Evolutionary conservation across 108 stramenopile genomes (phyloP), one percentile per base, ranked within the genome.

Genomic region (Pseudonitzschia multistriata): DNA sequence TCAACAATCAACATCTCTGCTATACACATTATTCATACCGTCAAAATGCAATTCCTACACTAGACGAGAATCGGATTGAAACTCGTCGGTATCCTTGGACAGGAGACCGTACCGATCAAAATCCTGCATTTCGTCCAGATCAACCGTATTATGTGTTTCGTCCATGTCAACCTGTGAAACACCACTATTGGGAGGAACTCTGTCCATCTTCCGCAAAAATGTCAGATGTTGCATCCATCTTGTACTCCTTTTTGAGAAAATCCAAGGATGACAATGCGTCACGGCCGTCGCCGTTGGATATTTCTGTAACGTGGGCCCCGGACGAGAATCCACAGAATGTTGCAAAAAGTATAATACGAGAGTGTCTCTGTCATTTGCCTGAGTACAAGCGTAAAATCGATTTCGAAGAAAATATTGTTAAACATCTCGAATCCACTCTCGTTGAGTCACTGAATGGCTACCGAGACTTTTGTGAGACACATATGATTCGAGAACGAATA

Each of bases 291-390:
- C 36, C 61, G 17, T 36, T 62, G n/a, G 61, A 62, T 62, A 39
- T 62, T 21, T 37, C 61, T 3, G 19, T 35, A 36, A 37, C 36
- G 13, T 62, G 61, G 61, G 21, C 28, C 17, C 61, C 36, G 22
- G 33, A 62, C 61, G 61, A 62, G 2, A 33, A 62, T 62, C 61
- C 61, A 37, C 34, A 25, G 17, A 19, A 62, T 33, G 61, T 62
- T 6, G 61, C 61, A 19, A 39, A 19, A 62, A 39, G 33, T 25
- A 36, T 36, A 5, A 33, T 62, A 39, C 61, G 22, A 29, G 61
- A 62, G 30, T 62, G 61, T 39, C 61, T 62, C 10, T 33, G 15
- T 45, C 2, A 45, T 45, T 4, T 45, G 42, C 15, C 3, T 45
- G 17, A 17, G 17, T 2, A 21, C 15, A 37, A 25, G 3, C 21